Percentiles rank a stretch among this genome's conserved stretches.
Evolutionary conservation across 257 asterid genomes (phyloP).

Genomic region (Echites panduratus): DNA sequence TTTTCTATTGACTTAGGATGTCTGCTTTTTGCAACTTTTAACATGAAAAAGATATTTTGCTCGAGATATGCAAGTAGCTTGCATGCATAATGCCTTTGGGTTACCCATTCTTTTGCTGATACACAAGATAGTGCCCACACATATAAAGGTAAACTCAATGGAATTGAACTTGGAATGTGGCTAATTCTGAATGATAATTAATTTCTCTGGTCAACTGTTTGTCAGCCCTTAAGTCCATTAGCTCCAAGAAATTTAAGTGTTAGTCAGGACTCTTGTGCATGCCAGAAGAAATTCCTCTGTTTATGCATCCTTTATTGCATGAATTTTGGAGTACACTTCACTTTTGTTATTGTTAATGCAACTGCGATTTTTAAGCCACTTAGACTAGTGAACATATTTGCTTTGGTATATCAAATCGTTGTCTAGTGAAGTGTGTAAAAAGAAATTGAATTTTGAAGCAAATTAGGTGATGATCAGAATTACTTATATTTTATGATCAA

Average conservation of each 20-base stretch:
- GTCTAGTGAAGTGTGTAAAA: background rate
- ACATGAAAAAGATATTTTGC: background rate
- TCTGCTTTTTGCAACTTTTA: background rate
- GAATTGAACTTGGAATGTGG: background rate
- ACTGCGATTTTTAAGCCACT: background rate
- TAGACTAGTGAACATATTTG: background rate
- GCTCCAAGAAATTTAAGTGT: background rate
- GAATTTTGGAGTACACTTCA: background rate
- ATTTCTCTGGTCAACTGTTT: too few species aligned
- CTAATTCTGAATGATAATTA: background rate
- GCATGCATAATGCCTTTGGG: background rate
- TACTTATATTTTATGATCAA: background rate
- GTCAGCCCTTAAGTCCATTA: background rate
- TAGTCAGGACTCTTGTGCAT: background rate
- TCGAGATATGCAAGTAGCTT: background rate
- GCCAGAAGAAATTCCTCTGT: background rate
- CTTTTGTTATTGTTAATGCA: background rate
- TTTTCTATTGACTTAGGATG: background rate
- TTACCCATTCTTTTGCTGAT: background rate
- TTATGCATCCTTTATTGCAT: background rate
- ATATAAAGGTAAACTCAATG: background rate
- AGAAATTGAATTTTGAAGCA: background rate
- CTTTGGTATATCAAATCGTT: background rate
- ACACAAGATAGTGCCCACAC: background rate
- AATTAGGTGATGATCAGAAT: background rate